Conservation (phyloP, 176 grass and related monocot genomes). For the Carex kokanica region DNA sequence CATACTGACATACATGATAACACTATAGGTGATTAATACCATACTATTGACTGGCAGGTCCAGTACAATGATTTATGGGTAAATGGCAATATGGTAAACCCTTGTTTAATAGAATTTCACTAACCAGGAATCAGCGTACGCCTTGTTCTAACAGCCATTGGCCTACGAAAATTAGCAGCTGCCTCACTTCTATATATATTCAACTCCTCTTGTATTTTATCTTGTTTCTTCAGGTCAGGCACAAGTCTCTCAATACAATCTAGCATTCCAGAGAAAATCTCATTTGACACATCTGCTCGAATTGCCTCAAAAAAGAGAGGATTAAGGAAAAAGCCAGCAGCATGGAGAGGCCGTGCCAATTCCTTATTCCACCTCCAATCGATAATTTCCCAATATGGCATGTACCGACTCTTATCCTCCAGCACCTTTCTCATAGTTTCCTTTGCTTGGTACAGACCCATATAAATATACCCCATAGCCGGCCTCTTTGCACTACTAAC, state of each 20-base stretch:
- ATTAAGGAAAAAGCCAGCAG: conserved; percentile 79
- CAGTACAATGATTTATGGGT: background rate
- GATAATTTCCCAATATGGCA: conserved; percentile 79
- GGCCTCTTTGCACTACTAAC: conserved; percentile 64
- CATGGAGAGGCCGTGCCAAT: conserved; percentile 53
- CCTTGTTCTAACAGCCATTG: conserved; percentile 83
- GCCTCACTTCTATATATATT: conserved; percentile 67
- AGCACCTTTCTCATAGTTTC: conserved; percentile 74
- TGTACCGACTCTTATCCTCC: conserved; percentile 53
- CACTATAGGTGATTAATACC: background rate
- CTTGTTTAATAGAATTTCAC: conserved; percentile 5
- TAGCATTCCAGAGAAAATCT: conserved; percentile 75
- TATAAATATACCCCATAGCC: conserved; percentile 79
- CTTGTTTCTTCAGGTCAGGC: conserved; percentile 79
- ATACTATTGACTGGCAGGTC: background rate
- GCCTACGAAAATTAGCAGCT: conserved; percentile 71
- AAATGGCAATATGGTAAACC: conserved; percentile 6
- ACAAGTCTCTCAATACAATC: conserved; percentile 86
- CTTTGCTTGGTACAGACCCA: conserved; percentile 73
- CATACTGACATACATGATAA: background rate
- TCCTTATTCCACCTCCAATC: conserved; percentile 70
- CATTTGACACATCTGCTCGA: conserved; percentile 59
- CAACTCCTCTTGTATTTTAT: conserved; percentile 88
- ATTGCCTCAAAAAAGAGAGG: conserved; percentile 83
- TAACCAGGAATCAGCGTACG: conserved; percentile 83